These are phyloP conservation scores for Jacaranda mimosifolia DNA, from an alignment of 257 asterid species.

Conservation along the genomic window DNA sequence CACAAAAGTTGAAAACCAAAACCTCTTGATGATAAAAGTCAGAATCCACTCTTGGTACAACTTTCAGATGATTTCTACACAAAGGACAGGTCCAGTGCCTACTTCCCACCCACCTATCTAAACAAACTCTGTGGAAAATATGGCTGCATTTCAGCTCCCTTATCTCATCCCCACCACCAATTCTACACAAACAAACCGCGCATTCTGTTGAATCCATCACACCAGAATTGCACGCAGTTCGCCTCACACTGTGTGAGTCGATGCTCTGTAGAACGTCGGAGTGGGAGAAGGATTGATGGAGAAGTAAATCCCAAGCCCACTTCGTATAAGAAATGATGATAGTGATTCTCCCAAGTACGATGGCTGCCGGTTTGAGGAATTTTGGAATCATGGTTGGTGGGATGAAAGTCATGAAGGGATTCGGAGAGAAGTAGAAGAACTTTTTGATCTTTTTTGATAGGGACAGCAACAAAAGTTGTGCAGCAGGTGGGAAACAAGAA, in stretches of 20 bases:
- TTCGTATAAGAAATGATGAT: constrained; percentile 6
- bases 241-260: constrained; percentile 3
- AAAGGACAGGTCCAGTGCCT: constrained; percentile 50
- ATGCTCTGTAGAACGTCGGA: neutral
- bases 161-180: constrained; percentile 41
- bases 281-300: constrained; percentile 28
- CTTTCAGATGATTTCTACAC: constrained; percentile 39
- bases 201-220: constrained; percentile 28
- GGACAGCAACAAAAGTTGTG: too few species aligned
- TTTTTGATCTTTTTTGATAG: neutral
- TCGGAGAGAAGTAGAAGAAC: neutral
- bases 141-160: constrained; percentile 48
- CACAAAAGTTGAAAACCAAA: constrained; percentile 31
- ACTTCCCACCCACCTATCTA: constrained; percentile 46
- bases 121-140: constrained; percentile 46
- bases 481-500: too few species aligned
- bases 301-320: constrained; percentile 34
- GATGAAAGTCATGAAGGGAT: neutral
- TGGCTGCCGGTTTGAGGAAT: neutral
- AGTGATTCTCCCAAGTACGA: neutral
- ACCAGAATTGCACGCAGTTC: neutral
- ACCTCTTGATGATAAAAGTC: constrained; percentile 22
- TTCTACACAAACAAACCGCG: constrained; percentile 45
- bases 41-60: neutral
- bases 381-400: constrained; percentile 2